Percentiles rank a stretch among this genome's conserved stretches.
These are phyloP conservation scores for Pezicula carpinea DNA, from an alignment of 2,329 filamentous ascomycete genomes.

Conservation along the genomic window DNA sequence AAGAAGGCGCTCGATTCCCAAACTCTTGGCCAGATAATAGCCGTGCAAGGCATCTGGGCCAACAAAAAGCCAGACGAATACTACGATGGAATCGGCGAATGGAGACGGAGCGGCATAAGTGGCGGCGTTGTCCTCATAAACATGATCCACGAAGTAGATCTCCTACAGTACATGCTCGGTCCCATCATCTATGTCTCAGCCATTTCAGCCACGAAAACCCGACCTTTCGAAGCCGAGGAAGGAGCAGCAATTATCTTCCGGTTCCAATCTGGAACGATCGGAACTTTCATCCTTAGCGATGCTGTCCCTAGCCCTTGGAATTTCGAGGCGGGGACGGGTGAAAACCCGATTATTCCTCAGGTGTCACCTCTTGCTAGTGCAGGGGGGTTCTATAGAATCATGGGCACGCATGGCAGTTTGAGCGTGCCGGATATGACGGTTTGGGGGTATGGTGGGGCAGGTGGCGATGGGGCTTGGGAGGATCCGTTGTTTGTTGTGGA, in stretches of 20 bases:
- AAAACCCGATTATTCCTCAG: slow-evolving; percentile 48
- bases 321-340: slow-evolving; percentile 54
- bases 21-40: slow-evolving; percentile 42
- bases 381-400: slow-evolving; percentile 45
- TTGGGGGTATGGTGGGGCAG: slow-evolving; percentile 38
- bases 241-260: slow-evolving; percentile 48
- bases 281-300: slow-evolving; percentile 52
- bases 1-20: slow-evolving; percentile 39
- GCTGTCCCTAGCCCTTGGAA: slow-evolving; percentile 45
- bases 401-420: slow-evolving; percentile 45
- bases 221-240: slow-evolving; percentile 48
- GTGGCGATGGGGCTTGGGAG: slow-evolving; percentile 13
- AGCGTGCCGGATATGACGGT: slow-evolving; percentile 49
- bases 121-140: slow-evolving; percentile 53
- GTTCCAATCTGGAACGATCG: slow-evolving; percentile 50
- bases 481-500: slow-evolving; percentile 9
- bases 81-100: slow-evolving; percentile 42
- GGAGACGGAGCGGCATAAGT: slow-evolving; percentile 36
- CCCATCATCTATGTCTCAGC: slow-evolving; percentile 47
- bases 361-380: slow-evolving; percentile 28
- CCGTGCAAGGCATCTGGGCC: slow-evolving; percentile 51
- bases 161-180: slow-evolving; percentile 52
- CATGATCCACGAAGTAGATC: slow-evolving; percentile 56
- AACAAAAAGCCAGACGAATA: slow-evolving; percentile 46
- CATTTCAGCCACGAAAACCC: slow-evolving; percentile 39